These are phyloP conservation scores for Aspergillus panamensis DNA, from an alignment of 495 filamentous ascomycete genomes.

Conservation along the genomic window DNA sequence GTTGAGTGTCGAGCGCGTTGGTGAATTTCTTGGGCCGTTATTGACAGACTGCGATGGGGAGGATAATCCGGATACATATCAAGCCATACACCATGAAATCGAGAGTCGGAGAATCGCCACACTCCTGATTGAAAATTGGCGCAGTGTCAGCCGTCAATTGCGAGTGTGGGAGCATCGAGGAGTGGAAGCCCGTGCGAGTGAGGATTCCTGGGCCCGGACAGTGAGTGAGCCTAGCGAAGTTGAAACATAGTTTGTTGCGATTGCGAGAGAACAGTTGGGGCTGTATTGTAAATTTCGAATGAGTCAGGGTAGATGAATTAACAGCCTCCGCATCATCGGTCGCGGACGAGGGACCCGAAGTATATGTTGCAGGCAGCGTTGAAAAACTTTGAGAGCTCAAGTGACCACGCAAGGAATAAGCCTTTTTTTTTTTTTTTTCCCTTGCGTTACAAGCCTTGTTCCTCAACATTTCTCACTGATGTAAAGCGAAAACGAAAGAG, in stretches of 20 bases:
- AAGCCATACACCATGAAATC: constrained; percentile 28
- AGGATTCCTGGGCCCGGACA: neutral
- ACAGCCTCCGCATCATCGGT: no score
- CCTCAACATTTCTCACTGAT: no score
- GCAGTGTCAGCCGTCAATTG: constrained; percentile 31
- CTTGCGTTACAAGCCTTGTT: no score
- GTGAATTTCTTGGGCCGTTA: constrained; percentile 34
- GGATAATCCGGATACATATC: constrained; percentile 14
- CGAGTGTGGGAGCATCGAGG: constrained; percentile 25
- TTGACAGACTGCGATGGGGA: constrained; percentile 22
- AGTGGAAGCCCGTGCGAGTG: constrained; percentile 1
- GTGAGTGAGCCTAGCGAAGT: neutral
- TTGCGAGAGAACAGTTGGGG: neutral
- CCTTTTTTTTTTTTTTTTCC: no score
- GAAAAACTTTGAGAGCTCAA: no score
- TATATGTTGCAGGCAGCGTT: no score
- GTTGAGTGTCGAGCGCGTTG: constrained; percentile 29
- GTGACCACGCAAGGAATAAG: no score
- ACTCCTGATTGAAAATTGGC: constrained; percentile 38
- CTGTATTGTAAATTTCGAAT: neutral
- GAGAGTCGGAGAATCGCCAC: constrained; percentile 31
- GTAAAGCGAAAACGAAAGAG: no score
- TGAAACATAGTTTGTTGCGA: constrained; percentile 3
- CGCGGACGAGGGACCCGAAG: no score
- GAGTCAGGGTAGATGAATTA: no score